Percentiles rank a stretch among this genome's conserved stretches.
Conservation (phyloP, 2,329 filamentous ascomycete genomes). For the Pseudovirgaria hyperparasitica region DNA sequence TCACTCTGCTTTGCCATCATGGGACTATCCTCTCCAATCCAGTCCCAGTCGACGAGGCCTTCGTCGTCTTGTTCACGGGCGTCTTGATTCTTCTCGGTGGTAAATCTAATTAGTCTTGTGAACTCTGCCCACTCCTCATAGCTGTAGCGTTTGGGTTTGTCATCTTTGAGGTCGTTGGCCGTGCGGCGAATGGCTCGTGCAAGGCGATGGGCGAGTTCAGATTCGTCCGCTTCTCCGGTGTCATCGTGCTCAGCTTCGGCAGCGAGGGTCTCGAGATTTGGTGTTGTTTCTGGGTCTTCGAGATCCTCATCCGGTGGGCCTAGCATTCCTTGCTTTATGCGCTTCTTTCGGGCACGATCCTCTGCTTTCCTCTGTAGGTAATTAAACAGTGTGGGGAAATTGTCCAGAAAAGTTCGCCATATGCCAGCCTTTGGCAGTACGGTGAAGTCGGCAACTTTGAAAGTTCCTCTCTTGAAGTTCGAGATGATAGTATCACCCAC, state of each 20-base stretch:
- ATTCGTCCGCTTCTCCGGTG: slow-evolving; percentile 32
- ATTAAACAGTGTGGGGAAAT: slow-evolving; percentile 31
- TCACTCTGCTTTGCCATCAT: slow-evolving; percentile 51
- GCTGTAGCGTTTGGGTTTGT: slow-evolving; percentile 51
- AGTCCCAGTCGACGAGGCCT: slow-evolving; percentile 55
- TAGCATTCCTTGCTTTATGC: slow-evolving; percentile 35
- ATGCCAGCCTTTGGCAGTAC: slow-evolving; percentile 50
- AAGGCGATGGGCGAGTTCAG: slow-evolving; percentile 48
- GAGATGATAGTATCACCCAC: slow-evolving; percentile 68
- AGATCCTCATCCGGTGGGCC: slow-evolving; percentile 25
- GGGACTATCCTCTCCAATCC: slow-evolving; percentile 57
- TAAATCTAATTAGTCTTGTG: slow-evolving; percentile 57
- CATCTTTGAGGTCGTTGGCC: slow-evolving; percentile 46
- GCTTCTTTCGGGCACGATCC: slow-evolving; percentile 20
- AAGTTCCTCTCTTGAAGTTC: slow-evolving; percentile 49
- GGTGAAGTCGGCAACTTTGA: slow-evolving; percentile 50
- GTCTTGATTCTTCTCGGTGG: slow-evolving; percentile 9
- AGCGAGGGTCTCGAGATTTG: slow-evolving; percentile 33
- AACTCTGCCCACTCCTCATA: slow-evolving; percentile 86
- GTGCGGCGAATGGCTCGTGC: slow-evolving; percentile 58
- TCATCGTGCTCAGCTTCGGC: slow-evolving; percentile 19
- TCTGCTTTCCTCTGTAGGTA: slow-evolving; percentile 22
- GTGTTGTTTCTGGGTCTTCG: slow-evolving; percentile 2
- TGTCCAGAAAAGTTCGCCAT: slow-evolving; percentile 38
- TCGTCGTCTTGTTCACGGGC: slow-evolving; percentile 36